Base-by-base conservation (phyloP, 495 filamentous ascomycete species). In the Podospora tetraspora region DNA sequence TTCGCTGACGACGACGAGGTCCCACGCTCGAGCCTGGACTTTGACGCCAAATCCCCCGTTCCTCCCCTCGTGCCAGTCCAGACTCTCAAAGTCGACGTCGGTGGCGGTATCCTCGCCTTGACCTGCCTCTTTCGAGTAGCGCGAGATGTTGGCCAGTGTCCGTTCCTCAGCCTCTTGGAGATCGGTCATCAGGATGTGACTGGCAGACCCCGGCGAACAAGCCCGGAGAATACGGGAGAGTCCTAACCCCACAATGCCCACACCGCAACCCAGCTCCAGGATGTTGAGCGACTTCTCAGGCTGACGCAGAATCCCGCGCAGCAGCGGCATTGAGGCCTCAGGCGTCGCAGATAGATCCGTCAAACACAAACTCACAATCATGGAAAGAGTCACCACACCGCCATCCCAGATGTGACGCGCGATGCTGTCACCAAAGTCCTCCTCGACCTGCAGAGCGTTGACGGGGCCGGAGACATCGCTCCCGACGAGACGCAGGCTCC, bases 341-440 rank as follows among this genome's bases (percentile, higher is more conserved):
- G 13, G 29, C 30, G 8, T 59, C 9, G 16, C 43, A 0, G 21
- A 10, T 7, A 37, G 62, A 22, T 30, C n/a, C 1, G 30, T 30
- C 30, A 78, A 34, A 58, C 75, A 77, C 7, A 79, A 59, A 24
- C 79, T 76, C 1, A 77, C 79, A 61, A 84, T 65, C 16, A 77
- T 72, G 12, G 73, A 79, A 0, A 79, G 75, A 10, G 78, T 78
- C 5, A 79, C 69, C 5, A 82, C 69, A 6, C 82, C 81, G 25
- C 73, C 82, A 77, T 88, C 94, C 95, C 95, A 99, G 60, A 98
- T 87, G 78, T 99, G 95, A 19, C 93, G 85, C 19, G 94, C 94
- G 72, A 99, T 97, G 75, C 92, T 97, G 75, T 98, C 93, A 8
- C 94, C 94, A 2, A 93, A 93, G 68, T 98, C 94, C 73, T 99